Percentiles rank a stretch among this genome's conserved stretches.
phyloP scores from a whole-genome alignment of 2,329 filamentous ascomycete genomes.

The Acrocalymma vagum region DNA sequence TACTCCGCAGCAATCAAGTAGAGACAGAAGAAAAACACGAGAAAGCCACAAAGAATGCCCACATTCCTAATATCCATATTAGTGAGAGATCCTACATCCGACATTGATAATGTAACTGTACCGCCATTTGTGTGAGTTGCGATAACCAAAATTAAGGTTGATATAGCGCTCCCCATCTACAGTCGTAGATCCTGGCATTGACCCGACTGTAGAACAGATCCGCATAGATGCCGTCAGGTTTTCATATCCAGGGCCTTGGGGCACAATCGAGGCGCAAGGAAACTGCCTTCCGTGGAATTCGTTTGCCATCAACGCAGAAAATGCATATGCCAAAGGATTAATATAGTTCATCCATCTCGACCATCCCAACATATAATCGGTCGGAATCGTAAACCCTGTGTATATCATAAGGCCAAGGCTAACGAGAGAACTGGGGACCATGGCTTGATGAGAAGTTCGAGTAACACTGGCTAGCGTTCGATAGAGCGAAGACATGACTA shows the following conservation, averaged over 20 bases:
- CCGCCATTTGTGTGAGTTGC: conserved; percentile 15
- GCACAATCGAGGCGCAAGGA: conserved; percentile 47
- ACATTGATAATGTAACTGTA: conserved; percentile 56
- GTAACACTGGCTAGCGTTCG: conserved; percentile 77
- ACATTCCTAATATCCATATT: too few relatives aligned
- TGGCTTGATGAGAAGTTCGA: conserved; percentile 65
- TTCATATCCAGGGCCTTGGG: conserved; percentile 38
- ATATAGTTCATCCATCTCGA: conserved; percentile 63
- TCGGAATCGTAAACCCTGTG: conserved; percentile 72
- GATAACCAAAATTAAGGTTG: conserved; percentile 19
- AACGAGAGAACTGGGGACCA: conserved; percentile 63
- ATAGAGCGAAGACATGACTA: conserved; percentile 82
- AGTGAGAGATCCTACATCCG: too few relatives aligned
- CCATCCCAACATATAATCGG: conserved; percentile 58
- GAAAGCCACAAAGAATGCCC: conserved; percentile 50
- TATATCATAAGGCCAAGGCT: conserved; percentile 68
- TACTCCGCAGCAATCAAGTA: conserved; percentile 49
- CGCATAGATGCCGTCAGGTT: conserved; percentile 13
- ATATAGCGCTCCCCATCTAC: conserved; percentile 41
- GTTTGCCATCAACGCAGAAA: conserved; percentile 79
- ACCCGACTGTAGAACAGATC: conserved; percentile 44
- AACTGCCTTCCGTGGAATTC: conserved; percentile 55
- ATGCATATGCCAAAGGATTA: conserved; percentile 77
- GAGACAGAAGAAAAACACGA: conserved; percentile 37
- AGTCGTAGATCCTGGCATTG: conserved; percentile 10